A percentile compares a stretch with the other conserved stretches of the same genome.
These are phyloP conservation scores for Starmerella khaoyaiensis DNA, from an alignment of 805 yeast species.

Conservation along the genomic window DNA sequence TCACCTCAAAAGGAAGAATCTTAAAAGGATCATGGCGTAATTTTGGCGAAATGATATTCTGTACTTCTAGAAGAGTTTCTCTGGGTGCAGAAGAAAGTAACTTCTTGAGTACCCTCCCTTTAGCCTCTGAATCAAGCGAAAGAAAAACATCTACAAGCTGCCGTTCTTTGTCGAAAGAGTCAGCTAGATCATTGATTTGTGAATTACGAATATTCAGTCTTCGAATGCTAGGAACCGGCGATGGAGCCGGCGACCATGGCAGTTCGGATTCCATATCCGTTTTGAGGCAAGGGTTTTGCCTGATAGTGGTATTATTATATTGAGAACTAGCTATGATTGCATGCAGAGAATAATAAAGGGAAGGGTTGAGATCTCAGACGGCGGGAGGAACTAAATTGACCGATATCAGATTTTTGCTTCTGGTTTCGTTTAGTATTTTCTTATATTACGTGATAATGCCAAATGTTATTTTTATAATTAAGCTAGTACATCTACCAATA, in stretches of 20 bases:
- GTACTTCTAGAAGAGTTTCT: conserved; percentile 23
- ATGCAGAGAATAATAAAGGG: no score
- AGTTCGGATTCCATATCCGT: conserved; percentile 10
- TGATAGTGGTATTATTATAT: neutral
- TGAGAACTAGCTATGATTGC: neutral
- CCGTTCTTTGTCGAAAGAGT: conserved; percentile 3
- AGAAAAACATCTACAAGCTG: conserved; percentile 18
- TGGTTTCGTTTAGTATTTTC: no score
- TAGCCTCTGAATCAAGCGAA: conserved; percentile 16
- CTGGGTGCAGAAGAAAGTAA: conserved; percentile 22
- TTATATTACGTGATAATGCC: no score
- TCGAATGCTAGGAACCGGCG: conserved; percentile 22
- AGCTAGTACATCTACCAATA: conserved; percentile 31
- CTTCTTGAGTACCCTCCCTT: conserved; percentile 18
- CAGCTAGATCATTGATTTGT: neutral
- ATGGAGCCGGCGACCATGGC: conserved; percentile 25
- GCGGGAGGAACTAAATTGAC: no score
- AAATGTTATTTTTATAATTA: no score
- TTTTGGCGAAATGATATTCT: conserved; percentile 27
- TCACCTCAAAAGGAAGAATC: conserved; percentile 62
- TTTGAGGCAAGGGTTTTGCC: no score
- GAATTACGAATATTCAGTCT: conserved; percentile 6
- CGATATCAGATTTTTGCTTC: no score
- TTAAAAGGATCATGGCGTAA: conserved; percentile 33
- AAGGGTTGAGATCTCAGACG: no score